Base-by-base conservation (phyloP, 164 flowering plant genomes). In the Piper betle region DNA sequence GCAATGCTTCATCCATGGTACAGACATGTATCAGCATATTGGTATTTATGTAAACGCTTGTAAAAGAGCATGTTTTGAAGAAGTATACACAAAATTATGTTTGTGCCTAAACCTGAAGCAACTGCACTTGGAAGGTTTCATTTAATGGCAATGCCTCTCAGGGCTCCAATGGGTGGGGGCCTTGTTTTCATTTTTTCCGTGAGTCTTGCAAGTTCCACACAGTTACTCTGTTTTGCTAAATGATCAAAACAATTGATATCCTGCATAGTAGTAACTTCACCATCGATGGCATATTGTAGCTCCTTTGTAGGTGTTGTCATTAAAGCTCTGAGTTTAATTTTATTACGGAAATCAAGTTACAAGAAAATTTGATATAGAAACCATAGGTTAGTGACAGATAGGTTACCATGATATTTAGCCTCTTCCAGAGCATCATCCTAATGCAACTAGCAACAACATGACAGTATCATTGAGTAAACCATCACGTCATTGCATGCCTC, bases 111-210 rank as follows among this genome's bases (percentile, higher is more conserved):
- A n/a, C n/a, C n/a, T n/a, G n/a, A n/a, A n/a, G 12, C 9, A 41
- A 3, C 12, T 10, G 6, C 8, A 15, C 5, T 43, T 8, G n/a
- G 50, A 43, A 2, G 12, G 8, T 8, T 20, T 4, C 42, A 8
- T 39, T 4, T 62, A 8, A 48, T 39, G 16, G 57, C 20, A 18
- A 25, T 3, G 41, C 39, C 42, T 16, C 2, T 66, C 43, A 88
- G 82, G 78, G 72, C 74, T 59, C 89, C 96, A 40, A 81, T 75
- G 9, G 81, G 61, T 42, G 98, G 97, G 56, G 96, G 97, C 73
- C 83, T 84, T 62, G 80, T 84, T 68, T 74, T 81, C 20, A 94
- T 88, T 81, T 80, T 87, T 73, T 75, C 85, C 15, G 80, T 67
- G 72, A 84, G 10, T 25, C 38, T 96, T 89, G 84, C 83, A 80